A percentile compares a stretch with the other conserved stretches of the same genome.
Evolutionary conservation across 1,139 yeast species (phyloP).

Genomic region (Nakaseomyces glabratus): DNA sequence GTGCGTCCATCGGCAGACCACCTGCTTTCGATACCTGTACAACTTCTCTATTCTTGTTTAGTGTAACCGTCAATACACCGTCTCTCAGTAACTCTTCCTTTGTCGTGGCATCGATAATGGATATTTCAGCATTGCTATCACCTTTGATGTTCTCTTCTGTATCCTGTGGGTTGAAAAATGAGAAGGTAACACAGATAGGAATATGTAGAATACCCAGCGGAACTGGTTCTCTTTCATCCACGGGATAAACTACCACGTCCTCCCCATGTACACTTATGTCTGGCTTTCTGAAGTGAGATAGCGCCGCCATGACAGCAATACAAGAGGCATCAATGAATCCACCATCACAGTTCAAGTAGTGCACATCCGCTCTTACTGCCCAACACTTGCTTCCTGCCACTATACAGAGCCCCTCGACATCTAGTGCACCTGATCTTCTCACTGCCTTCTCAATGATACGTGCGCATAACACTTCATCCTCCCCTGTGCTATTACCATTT

Average conservation of each 20-base stretch:
- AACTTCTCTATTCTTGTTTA: constrained; percentile 82
- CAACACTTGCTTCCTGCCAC: constrained; percentile 88
- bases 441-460: constrained; percentile 86
- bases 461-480: constrained; percentile 70
- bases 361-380: constrained; percentile 83
- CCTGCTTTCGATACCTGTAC: constrained; percentile 89
- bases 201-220: constrained; percentile 78
- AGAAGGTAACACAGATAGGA: constrained; percentile 86
- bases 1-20: constrained; percentile 76
- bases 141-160: constrained; percentile 64
- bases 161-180: constrained; percentile 63
- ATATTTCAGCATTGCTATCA: constrained; percentile 48
- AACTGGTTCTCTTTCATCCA: constrained; percentile 78
- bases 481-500: constrained; percentile 51
- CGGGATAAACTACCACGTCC: constrained; percentile 56
- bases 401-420: constrained; percentile 81
- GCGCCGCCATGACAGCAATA: constrained; percentile 79
- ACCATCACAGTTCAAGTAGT: constrained; percentile 83
- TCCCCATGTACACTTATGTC: constrained; percentile 72
- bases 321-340: constrained; percentile 86
- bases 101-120: constrained; percentile 66
- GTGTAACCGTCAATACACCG: constrained; percentile 74
- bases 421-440: constrained; percentile 81
- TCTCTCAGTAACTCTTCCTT: constrained; percentile 71
- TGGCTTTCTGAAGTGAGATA: constrained; percentile 75